Base-by-base conservation (phyloP, 257 asterid species). In the Handroanthus guayacan region DNA sequence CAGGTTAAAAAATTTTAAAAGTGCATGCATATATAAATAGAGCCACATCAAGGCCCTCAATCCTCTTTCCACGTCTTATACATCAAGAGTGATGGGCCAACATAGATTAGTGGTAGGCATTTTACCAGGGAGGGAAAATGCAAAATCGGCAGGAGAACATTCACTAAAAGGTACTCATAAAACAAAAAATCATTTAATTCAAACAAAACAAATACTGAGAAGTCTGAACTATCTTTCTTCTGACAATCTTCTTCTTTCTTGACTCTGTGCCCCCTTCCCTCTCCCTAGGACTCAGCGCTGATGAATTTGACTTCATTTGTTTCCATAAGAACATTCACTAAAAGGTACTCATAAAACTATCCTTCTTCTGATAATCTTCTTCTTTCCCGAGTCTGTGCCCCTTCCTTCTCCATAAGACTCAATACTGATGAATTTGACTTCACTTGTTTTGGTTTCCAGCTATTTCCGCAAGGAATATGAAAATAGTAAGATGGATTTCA, bases 31-130 rank as follows among this genome's bases (percentile, higher is more conserved):
- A 69, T 17, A 62, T 9, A 41, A 31, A 56, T 10, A 44, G 76
- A 77, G 43, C 69, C 25, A 55, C 62, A 62, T 51, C 50, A 71
- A 43, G 74, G 47, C 60, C 25, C 79, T 43, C n/a, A 18, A 76
- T 34, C 45, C 43, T 54, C 69, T 41, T 67, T 14, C 65, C 4
- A 12, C 34, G 25, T 44, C 48, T 17, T 56, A 31, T 44, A 60
- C 13, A 54, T 16, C 18, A 65, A 9, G n/a, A 13, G 7, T 31
- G n/a, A 50, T 51, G 43, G 17, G 9, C 17, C 75, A 31, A 2
- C 57, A 18, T 16, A 12, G 37, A 51, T 34, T 69, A 52, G 37
- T 9, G 38, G 52, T 54, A 70, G 43, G 36, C 16, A 55, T n/a
- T 54, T 54, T 10, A 50, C 18, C 70, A 62, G 11, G 5, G 41